A percentile compares a stretch with the other conserved stretches of the same genome.
phyloP scores from a whole-genome alignment of 2,329 filamentous ascomycete genomes.

The Curvularia hawaiiensis region DNA sequence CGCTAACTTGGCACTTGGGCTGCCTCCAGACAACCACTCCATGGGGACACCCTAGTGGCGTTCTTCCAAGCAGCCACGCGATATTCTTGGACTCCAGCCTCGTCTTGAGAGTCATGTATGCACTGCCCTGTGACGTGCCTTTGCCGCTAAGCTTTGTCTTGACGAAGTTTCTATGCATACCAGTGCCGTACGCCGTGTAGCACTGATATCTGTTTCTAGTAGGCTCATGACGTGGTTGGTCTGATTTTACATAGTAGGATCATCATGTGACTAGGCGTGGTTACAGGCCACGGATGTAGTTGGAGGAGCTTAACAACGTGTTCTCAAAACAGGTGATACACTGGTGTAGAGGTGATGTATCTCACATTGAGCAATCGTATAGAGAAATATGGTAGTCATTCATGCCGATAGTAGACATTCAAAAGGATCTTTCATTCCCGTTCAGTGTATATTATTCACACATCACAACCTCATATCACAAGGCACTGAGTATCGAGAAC shows the following conservation, averaged over 20 bases:
- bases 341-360: too few species aligned
- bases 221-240: too few species aligned
- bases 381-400: too few species aligned
- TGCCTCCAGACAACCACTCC: background rate
- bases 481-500: background rate
- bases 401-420: too few species aligned
- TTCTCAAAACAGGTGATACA: too few species aligned
- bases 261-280: too few species aligned
- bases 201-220: background rate
- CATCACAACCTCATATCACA: background rate
- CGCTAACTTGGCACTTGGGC: background rate
- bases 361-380: too few species aligned
- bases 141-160: background rate
- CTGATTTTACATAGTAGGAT: too few species aligned
- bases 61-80: constrained; percentile 3
- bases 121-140: background rate
- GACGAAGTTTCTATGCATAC: background rate
- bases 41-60: constrained; percentile 5
- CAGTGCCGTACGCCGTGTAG: background rate
- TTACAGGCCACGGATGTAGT: too few species aligned
- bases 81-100: background rate
- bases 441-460: background rate
- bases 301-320: too few species aligned
- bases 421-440: too few species aligned
- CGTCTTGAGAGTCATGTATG: background rate